Base-by-base conservation (phyloP, 345 rosid genomes). In the Citrus glauca region DNA sequence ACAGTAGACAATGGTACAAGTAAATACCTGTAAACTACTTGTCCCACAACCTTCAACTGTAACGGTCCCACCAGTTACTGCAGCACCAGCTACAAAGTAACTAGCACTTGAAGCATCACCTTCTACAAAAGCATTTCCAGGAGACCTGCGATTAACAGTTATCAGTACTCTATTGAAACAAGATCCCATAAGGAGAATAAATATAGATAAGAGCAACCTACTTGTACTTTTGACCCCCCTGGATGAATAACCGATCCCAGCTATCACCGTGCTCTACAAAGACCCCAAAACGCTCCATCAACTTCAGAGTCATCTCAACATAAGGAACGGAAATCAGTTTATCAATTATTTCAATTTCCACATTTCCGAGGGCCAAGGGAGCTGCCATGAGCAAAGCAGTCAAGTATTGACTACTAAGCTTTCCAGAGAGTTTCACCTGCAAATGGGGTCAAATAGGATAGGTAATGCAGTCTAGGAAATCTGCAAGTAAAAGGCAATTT, bases 61-160 rank as follows among this genome's bases (percentile, higher is more conserved):
- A 79, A 95, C 85, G 56, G 97, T 93, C 73, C 97, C 97, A 57
- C 99, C 99, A 9, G 97, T 93, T 85, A 96, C 84, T 65, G 98
- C 98, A 57, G 99, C 97, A 65, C 99, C 99, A 63, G 94, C 99
- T 66, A 96, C 90, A 84, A 96, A 96, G 86, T 96, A 94, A 85
- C 99, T 94, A 71, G 99, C 99, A 89, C 98, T 96, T 73, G 99
- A 96, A 75, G 99, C 99, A 90, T 96, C 99, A 33, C 98, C 98
- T 87, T 96, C 98, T 40, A 96, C 98, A 37, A 82, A 96, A 77
- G 97, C 94, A 77, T 85, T 90, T 82, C 98, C 97, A 37, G 98
- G 95, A 73, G 98, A 90, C 92, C 99, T 94, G 75, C 74, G 24
- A 86, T 28, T 72, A 27, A 19, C 32, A 78, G 17, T 4, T 71